Base-by-base conservation (phyloP, 805 yeast genomes). In the Maudiozyma turicensis region DNA sequence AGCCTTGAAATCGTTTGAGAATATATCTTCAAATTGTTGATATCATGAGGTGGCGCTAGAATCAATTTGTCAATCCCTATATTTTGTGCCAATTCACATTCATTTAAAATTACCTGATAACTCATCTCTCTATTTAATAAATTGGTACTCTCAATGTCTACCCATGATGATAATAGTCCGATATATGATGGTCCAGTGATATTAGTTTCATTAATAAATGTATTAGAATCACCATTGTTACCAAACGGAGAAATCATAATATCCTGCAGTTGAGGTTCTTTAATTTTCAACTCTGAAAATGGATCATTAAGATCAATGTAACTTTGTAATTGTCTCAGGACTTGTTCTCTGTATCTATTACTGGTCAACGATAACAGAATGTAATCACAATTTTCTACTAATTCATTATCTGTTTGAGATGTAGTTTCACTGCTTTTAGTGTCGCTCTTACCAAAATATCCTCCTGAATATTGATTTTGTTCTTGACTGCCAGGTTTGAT, bases 141-240 rank as follows among this genome's bases (percentile, higher is more conserved):
- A 59, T 80, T 78, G 8, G 67, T 65, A 32, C 81, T 74, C 53
- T 82, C 87, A 40, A 82, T 63, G 56, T 82, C 87, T n/a, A 81
- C 68, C 87, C 88, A 83, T 2, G 84, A 78, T 0, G 87, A 75
- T 2, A 82, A 61, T 32, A 82, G 56, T 0, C 86, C 87, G 28
- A 83, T 73, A 32, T 7, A 78, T 63, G 53, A 65, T 5, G 58
- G 52, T 13, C 54, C 51, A 15, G 48, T 35, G 8, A n/a, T n/a
- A n/a, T 10, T 13, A 28, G 15, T 14, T 11, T 9, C 32, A 31
- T 30, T 26, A 9, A 10, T 3, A 39, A 14, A 11, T 11, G 14
- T n/a, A 7, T 28, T 14, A 10, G 11, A 11, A 8, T 43, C 20
- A 10, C 37, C 39, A 10, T 26, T 35, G 8, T 52, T 47, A 26